Evolutionary conservation across 2,329 filamentous ascomycete species (phyloP).

Genomic region (Ceratocystis cacaofunesta): DNA sequence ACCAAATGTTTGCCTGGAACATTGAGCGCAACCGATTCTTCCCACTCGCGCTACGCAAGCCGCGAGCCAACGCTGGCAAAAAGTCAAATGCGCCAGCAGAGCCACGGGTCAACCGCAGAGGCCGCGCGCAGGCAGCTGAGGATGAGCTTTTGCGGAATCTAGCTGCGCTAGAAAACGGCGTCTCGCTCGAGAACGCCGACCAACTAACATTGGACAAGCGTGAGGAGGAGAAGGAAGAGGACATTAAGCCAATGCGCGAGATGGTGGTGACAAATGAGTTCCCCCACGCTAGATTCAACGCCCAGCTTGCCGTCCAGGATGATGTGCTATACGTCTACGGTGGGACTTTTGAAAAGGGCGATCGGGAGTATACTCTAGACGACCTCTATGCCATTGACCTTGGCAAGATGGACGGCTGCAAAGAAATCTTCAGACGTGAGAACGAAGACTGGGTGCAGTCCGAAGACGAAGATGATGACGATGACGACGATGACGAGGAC

Average conservation of each 20-base stretch:
- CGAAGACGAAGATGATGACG: constrained; percentile 46
- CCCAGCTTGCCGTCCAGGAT: constrained; percentile 77
- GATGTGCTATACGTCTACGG: constrained; percentile 90
- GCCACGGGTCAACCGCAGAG: constrained; percentile 45
- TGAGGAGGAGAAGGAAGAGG: constrained; percentile 30
- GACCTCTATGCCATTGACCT: constrained; percentile 87
- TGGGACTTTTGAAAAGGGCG: constrained; percentile 87
- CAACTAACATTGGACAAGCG: constrained; percentile 37
- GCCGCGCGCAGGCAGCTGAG: constrained; percentile 76
- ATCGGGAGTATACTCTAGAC: constrained; percentile 89
- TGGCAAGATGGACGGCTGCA: constrained; percentile 88
- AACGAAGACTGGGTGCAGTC: constrained; percentile 65
- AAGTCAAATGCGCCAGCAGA: constrained; percentile 35
- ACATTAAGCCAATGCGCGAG: constrained; percentile 43
- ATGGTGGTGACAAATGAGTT: constrained; percentile 62
- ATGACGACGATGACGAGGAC: constrained; percentile 39
- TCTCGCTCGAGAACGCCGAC: constrained; percentile 40
- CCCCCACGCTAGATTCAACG: constrained; percentile 82
- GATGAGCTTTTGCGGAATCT: constrained; percentile 80
- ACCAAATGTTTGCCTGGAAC: constrained; percentile 82
- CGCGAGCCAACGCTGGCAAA: constrained; percentile 42
- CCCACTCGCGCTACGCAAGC: constrained; percentile 60
- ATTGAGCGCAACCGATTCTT: constrained; percentile 93
- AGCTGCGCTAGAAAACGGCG: constrained; percentile 66
- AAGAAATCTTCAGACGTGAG: constrained; percentile 75